Evolutionary conservation across 1,284 basidiomycete genomes (phyloP).

Genomic region (Cryptococcus sp.): DNA sequence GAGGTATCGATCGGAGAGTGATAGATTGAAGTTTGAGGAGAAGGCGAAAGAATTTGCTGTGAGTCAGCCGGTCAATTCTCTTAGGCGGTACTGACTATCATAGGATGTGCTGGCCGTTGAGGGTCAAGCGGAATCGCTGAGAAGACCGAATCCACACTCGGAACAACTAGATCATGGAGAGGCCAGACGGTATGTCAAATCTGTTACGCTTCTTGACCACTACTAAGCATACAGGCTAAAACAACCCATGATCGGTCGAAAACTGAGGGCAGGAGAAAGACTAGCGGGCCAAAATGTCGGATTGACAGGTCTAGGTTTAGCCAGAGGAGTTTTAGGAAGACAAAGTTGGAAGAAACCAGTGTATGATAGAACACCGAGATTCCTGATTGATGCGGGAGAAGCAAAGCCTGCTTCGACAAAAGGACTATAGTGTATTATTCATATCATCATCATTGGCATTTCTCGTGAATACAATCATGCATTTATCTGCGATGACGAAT

Average conservation of each 20-base stretch:
- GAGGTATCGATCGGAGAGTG: constrained; percentile 41
- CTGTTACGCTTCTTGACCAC: background rate
- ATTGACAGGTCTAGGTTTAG: constrained; percentile 40
- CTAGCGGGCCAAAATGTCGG: constrained; percentile 35
- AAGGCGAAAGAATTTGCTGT: constrained; percentile 47
- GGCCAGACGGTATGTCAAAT: background rate
- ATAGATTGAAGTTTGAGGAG: constrained; percentile 34
- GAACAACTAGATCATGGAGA: constrained; percentile 3
- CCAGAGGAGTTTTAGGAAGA: constrained; percentile 35
- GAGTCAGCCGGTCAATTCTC: constrained; percentile 16
- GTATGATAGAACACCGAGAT: background rate
- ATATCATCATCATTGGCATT: background rate
- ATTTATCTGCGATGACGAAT: too few relatives aligned
- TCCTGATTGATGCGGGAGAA: background rate
- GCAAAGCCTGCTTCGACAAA: background rate
- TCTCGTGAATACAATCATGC: background rate
- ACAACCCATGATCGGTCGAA: background rate
- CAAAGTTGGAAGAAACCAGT: background rate
- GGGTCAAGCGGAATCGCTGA: background rate
- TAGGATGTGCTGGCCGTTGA: background rate
- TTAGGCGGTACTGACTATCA: background rate
- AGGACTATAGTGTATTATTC: background rate
- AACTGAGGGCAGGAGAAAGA: constrained; percentile 39
- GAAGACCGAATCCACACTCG: background rate
- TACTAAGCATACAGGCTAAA: background rate